Conservation (phyloP, 768 basidiomycete genomes). For the Hericium coralloides region DNA sequence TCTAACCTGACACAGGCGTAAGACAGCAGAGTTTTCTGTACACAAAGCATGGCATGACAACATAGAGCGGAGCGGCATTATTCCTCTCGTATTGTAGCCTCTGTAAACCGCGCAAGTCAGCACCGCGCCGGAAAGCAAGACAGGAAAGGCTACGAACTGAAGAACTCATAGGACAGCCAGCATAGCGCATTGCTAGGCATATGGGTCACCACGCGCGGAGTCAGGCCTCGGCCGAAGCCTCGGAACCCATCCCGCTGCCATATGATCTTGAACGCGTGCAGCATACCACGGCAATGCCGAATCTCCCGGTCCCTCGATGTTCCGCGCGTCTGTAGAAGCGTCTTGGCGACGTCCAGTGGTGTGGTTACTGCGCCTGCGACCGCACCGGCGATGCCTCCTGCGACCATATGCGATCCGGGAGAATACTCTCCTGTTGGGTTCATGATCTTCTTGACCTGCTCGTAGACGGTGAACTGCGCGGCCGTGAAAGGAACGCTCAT, state of each 20-base stretch:
- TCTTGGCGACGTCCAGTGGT: slow-evolving; percentile 96
- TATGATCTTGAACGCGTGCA: slow-evolving; percentile 83
- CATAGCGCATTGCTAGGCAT: slow-evolving; percentile 97
- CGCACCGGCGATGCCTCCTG: slow-evolving; percentile 88
- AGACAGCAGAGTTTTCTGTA: neutral
- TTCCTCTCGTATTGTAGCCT: neutral
- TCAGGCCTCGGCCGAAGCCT: slow-evolving; percentile 81
- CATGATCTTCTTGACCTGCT: slow-evolving; percentile 77
- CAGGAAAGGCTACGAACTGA: slow-evolving; percentile 57
- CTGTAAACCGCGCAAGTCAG: neutral
- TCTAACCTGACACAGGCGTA: neutral
- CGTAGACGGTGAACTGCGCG: slow-evolving; percentile 95
- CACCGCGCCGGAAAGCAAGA: neutral
- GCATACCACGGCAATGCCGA: slow-evolving; percentile 73
- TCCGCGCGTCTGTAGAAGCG: slow-evolving; percentile 91
- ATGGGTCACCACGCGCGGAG: slow-evolving; percentile 87
- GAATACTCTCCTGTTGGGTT: slow-evolving; percentile 87
- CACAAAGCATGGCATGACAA: neutral
- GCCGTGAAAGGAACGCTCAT: slow-evolving; percentile 98
- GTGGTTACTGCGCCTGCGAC: slow-evolving; percentile 94
- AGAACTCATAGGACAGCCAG: slow-evolving; percentile 98
- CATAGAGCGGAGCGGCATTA: neutral
- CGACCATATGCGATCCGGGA: slow-evolving; percentile 85
- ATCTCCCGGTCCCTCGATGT: slow-evolving; percentile 82
- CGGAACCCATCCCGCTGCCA: slow-evolving; percentile 76